Evolutionary conservation across 164 flowering plant genomes (phyloP).

Genomic region (Kingdonia uniflora): DNA sequence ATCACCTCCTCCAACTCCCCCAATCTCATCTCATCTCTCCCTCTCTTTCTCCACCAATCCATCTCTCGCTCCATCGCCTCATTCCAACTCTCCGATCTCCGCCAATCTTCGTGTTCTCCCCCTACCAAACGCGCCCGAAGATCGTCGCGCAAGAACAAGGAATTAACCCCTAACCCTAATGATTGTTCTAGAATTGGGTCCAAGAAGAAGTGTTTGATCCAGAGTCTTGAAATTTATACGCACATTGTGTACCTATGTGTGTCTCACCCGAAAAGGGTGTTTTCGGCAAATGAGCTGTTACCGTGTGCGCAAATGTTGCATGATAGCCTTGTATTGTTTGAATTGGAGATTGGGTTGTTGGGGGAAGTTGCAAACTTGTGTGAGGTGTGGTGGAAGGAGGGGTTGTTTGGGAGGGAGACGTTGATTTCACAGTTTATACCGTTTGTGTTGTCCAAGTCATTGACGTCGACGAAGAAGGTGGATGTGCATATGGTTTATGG

Average conservation of each 20-base stretch:
- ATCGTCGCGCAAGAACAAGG: slow-evolving; percentile 24
- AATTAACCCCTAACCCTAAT: no score
- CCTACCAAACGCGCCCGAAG: slow-evolving; percentile 58
- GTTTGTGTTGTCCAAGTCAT: slow-evolving; percentile 54
- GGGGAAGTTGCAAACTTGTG: slow-evolving; percentile 57
- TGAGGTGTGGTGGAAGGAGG: slow-evolving; percentile 88
- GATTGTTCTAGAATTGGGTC: no score
- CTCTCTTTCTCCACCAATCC: slow-evolving; percentile 43
- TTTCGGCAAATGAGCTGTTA: slow-evolving; percentile 34
- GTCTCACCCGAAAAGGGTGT: slow-evolving; percentile 47
- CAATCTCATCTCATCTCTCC: slow-evolving; percentile 39
- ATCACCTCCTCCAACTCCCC: slow-evolving; percentile 47
- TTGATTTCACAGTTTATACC: slow-evolving; percentile 77
- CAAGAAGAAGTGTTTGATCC: no score
- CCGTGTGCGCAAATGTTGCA: slow-evolving; percentile 49
- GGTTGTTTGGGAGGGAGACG: slow-evolving; percentile 47
- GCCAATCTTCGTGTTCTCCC: slow-evolving; percentile 37
- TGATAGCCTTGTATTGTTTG: slow-evolving; percentile 59
- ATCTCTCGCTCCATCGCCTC: slow-evolving; percentile 38
- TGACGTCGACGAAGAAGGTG: slow-evolving; percentile 60
- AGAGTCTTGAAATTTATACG: slow-evolving; percentile 35
- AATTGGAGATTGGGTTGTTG: slow-evolving; percentile 40
- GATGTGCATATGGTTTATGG: slow-evolving; percentile 67
- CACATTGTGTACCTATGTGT: slow-evolving; percentile 37
- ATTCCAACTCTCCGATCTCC: slow-evolving; percentile 17